Conservation (phyloP, 23 red algal species). For the Gracilaria gracilis region DNA sequence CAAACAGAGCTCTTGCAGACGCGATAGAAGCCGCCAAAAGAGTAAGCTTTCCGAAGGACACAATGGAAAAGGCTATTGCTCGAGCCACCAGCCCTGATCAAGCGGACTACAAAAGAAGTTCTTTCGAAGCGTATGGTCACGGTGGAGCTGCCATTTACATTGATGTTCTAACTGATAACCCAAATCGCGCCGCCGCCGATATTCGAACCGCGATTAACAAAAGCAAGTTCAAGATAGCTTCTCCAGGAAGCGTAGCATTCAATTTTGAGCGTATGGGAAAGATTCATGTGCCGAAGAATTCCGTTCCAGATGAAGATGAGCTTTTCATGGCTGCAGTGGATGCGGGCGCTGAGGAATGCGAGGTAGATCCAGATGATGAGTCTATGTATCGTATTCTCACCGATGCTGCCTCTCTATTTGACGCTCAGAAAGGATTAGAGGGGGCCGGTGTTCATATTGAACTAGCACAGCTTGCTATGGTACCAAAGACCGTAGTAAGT, state of each 20-base stretch:
- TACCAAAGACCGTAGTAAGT: conserved; percentile 53
- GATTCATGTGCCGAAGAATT: conserved; percentile 47
- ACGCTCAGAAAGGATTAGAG: conserved; percentile 15
- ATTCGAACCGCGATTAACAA: conserved; percentile 84
- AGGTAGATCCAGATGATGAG: conserved; percentile 57
- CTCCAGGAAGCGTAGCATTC: conserved; percentile 80
- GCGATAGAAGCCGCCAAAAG: conserved; percentile 75
- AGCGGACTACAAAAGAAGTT: conserved; percentile 79
- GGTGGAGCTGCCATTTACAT: conserved; percentile 86
- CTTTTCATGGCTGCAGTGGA: conserved; percentile 77
- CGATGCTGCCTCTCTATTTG: conserved; percentile 10
- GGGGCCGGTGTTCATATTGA: conserved; percentile 45
- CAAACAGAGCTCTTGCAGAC: conserved; percentile 78
- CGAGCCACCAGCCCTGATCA: conserved; percentile 75
- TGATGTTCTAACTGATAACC: conserved; percentile 85
- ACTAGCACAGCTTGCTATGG: conserved; percentile 61
- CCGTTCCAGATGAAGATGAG: conserved; percentile 50
- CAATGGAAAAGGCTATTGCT: conserved; percentile 81
- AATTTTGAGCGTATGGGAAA: conserved; percentile 89
- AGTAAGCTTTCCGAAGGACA: conserved; percentile 85
- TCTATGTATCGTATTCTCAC: conserved; percentile 54
- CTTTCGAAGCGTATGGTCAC: conserved; percentile 90
- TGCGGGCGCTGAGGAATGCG: conserved; percentile 78
- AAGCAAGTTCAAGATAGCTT: conserved; percentile 80
- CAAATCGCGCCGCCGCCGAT: conserved; percentile 81